Evolutionary conservation across 371 early-diverging fungal genomes (phyloP).

Genomic region (Mortierella sp.): DNA sequence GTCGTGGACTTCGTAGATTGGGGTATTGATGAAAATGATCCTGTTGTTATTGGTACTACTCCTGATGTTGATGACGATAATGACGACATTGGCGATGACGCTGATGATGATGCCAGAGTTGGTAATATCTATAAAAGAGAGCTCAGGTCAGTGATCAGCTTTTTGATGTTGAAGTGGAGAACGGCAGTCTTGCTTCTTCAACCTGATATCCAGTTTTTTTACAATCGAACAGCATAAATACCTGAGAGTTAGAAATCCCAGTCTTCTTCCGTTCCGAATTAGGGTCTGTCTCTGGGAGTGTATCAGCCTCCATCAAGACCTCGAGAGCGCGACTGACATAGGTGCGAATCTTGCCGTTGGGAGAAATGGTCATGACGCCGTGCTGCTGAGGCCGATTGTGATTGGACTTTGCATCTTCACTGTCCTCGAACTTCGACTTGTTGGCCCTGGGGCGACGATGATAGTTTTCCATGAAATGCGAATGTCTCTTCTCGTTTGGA

Average conservation of each 20-base stretch:
- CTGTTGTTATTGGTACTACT: constrained; percentile 2
- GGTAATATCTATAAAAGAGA: no score
- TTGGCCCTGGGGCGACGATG: constrained; percentile 33
- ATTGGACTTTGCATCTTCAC: constrained; percentile 13
- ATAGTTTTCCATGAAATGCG: constrained; percentile 54
- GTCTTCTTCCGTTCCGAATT: no score
- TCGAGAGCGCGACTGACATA: constrained; percentile 50
- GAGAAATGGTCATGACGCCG: constrained; percentile 50
- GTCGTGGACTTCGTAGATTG: neutral
- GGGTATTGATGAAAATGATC: neutral
- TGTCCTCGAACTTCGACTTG: constrained; percentile 36
- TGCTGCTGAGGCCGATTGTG: constrained; percentile 37
- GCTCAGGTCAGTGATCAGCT: no score
- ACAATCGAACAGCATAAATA: no score
- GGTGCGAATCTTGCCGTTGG: constrained; percentile 45
- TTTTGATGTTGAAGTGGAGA: no score
- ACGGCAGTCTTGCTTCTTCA: neutral
- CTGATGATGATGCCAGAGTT: no score
- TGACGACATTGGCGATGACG: neutral
- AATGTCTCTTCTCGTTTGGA: no score
- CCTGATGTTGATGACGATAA: neutral
- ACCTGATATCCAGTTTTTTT: no score
- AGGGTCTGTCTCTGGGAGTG: neutral
- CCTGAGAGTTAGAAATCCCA: no score
- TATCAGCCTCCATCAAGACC: constrained; percentile 32